Evolutionary conservation across 768 basidiomycete species (phyloP).

Genomic region (Nidularia pulvinata): DNA sequence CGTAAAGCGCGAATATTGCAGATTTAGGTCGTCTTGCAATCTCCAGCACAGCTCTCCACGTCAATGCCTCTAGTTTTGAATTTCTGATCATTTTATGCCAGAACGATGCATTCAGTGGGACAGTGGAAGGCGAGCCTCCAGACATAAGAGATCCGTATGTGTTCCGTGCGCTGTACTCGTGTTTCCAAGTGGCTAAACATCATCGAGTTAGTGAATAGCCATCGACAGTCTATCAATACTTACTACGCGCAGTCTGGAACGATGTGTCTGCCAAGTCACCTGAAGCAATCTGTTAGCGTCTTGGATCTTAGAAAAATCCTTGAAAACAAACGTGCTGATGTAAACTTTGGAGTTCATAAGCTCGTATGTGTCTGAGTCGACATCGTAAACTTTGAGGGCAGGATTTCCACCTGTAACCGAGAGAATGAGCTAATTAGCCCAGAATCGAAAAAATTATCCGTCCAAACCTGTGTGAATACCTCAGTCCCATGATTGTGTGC

Average conservation of each 20-base stretch:
- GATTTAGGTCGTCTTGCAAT: conserved; percentile 37
- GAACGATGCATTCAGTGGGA: conserved; percentile 48
- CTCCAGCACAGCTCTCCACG: conserved; percentile 27
- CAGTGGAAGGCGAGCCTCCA: conserved; percentile 29
- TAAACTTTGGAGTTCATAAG: conserved; percentile 58
- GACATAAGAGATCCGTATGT: conserved; percentile 42
- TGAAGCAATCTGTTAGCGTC: conserved; percentile 7
- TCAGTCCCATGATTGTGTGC: no score
- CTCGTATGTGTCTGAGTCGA: conserved; percentile 68
- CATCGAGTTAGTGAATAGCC: no score
- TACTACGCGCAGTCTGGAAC: conserved; percentile 45
- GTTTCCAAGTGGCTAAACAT: conserved; percentile 43
- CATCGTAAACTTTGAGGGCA: conserved; percentile 58
- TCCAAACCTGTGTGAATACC: no score
- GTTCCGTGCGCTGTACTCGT: conserved; percentile 56
- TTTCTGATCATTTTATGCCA: conserved; percentile 56
- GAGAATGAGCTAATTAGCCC: no score
- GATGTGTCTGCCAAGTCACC: conserved; percentile 37
- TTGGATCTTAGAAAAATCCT: no score
- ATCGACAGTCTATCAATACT: no score
- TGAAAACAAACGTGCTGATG: conserved; percentile 30
- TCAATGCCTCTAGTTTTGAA: conserved; percentile 37
- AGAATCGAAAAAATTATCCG: no score
- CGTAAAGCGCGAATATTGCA: conserved; percentile 43
- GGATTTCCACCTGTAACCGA: conserved; percentile 39